Evolutionary conservation across 78 protist genomes (phyloP), one percentile per base, ranked within the genome.

Genomic region (Guillardia theta): DNA sequence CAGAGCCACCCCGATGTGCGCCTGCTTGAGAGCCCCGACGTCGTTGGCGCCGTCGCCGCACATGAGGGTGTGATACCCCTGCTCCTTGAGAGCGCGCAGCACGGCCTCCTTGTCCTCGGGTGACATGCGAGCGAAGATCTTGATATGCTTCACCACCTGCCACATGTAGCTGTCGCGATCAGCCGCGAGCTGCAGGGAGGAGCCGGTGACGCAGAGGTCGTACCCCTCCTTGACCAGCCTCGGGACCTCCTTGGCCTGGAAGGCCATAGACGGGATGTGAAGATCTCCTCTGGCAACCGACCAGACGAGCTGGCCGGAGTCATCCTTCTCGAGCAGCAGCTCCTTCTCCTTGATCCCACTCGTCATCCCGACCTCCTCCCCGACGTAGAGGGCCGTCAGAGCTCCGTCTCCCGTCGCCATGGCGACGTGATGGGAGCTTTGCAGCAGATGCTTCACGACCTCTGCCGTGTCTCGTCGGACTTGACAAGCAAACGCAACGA

Each of bases 1-100:
- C 21, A 95, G 94, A 44, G 96, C 88, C 33, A 95, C 58, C 9
- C 96, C 96, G 10, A 95, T 92, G 90, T 95, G 76, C 24, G 99
- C 98, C 62, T 97, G 98, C 96, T 98, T 99, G 43, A 99, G 96
- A 3, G 99, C 99, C n/a, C 99, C 99, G 27, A 99, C 99, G 78
- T 99, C 99, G 96, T 99, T 99, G 8, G 99, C 98, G 88, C 99
- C 99, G 94, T 99, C 99, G 24, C 99, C 99, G 48, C 99, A 98
- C 99, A 99, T 99, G 94, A 98, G 97, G 21, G 98, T 96, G 43
- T 10, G 0, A 30, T 64, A 45, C 44, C 99, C 99, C 70, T 8
- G 33, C 30, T 6, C 15, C 37, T 97, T 96, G 48, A 98, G 76
- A 6, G 22, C 5, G 47, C 22, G 46, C 18, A 33, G 80, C 30